Base-by-base conservation (phyloP, 768 basidiomycete species). In the Tylopilus rubrobrunneus region DNA sequence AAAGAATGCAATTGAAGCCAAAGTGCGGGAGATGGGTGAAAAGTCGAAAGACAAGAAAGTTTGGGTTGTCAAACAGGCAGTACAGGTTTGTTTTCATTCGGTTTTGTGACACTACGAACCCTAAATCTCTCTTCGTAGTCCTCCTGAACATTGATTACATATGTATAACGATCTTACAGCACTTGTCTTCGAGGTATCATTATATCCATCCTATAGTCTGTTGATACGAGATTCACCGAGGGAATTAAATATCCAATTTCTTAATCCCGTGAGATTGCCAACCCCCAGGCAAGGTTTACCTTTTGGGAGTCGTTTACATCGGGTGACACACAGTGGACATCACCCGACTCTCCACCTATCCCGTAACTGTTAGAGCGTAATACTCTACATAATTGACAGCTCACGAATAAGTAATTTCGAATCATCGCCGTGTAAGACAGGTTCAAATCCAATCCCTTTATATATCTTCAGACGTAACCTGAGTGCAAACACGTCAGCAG, bases 11-110 rank as follows among this genome's bases (percentile, higher is more conserved):
- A 84, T 94, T 43, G 89, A 91, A 68, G 84, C 83, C 3, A 92
- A 92, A 67, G 75, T 94, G 36, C 76, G 80, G 44, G 89, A 92
- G 68, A 78, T 92, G 11, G 77, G 81, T 15, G 87, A 85, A 70
- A 92, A 87, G 64, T 85, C 81, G 61, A 87, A 81, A 66, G 80
- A 83, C 53, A 82, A 77, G 72, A 89, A 82, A 65, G 69, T 84
- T 54, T 94, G 92, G 92, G 70, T 86, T 33, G 75, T 92, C 29
- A 87, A 84, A 36, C 57, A 60, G 12, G 52, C 36, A 37, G 49
- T 48, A 42, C 56, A 55, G 57, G 57, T 58, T 46, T 29, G 14
- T 51, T 55, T 19, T 11, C 15, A 15, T 37, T 11, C 11, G 25
- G 6, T 25, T 19, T 25, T 51, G 10, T 40, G 31, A 19, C 19